phyloP scores from a whole-genome alignment of 805 yeast species.

The Candida maris region DNA sequence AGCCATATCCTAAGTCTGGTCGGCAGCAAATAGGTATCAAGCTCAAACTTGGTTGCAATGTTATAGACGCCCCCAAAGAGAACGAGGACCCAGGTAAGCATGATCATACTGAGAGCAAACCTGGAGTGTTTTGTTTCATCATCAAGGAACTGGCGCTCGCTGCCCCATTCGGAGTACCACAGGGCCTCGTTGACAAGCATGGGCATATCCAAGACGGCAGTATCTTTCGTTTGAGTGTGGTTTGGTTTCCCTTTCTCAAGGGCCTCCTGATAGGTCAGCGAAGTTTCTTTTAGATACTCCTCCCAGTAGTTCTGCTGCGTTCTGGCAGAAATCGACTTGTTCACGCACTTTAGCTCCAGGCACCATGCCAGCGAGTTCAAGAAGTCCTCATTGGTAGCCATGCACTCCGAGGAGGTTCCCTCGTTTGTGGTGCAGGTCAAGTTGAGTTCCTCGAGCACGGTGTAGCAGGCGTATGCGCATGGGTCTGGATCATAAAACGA shows the following conservation, averaged over 20 bases:
- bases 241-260: not conserved
- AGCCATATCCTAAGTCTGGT: too few relatives aligned
- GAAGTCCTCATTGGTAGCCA: not conserved
- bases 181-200: not conserved
- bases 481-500: not conserved
- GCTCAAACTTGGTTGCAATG: too few relatives aligned
- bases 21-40: too few relatives aligned
- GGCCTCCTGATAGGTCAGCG: not conserved
- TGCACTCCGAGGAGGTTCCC: not conserved
- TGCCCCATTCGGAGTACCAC: not conserved
- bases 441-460: not conserved
- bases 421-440: conserved; percentile 1
- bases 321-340: not conserved
- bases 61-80: too few relatives aligned
- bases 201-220: not conserved
- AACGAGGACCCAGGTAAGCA: too few relatives aligned
- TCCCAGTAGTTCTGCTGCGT: not conserved
- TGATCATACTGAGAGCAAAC: too few relatives aligned
- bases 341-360: not conserved
- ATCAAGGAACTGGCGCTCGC: not conserved
- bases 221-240: not conserved
- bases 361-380: not conserved
- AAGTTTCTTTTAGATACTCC: not conserved
- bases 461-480: not conserved
- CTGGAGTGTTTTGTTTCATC: not conserved